Evolutionary conservation across 1,284 basidiomycete species (phyloP).

Genomic region (Cutaneotrichosporon dermatis): DNA sequence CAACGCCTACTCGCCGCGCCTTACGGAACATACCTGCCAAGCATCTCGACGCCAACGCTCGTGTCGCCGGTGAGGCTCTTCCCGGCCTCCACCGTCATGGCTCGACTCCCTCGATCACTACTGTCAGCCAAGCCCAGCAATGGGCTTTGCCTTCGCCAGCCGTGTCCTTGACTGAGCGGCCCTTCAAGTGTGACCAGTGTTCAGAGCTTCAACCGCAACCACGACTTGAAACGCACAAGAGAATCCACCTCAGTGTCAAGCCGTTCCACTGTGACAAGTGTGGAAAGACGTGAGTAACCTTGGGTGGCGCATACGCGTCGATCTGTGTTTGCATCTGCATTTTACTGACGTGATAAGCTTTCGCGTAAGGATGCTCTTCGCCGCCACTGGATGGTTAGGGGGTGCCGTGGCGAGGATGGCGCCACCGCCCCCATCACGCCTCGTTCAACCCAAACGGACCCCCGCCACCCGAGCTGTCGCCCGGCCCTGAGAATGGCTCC

Average conservation of each 20-base stretch:
- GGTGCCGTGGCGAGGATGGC: conserved; percentile 47
- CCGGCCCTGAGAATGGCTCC: conserved; percentile 9
- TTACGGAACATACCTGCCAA: conserved; percentile 24
- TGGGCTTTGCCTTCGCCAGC: conserved; percentile 35
- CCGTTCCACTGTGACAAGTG: conserved; percentile 50
- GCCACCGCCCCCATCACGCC: conserved; percentile 42
- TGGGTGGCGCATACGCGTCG: not conserved
- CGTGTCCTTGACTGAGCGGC: conserved; percentile 42
- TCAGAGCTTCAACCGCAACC: conserved; percentile 51
- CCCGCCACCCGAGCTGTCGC: conserved; percentile 35
- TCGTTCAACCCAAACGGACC: conserved; percentile 35
- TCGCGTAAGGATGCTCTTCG: conserved; percentile 51
- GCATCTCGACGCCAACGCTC: conserved; percentile 10
- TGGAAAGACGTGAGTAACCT: conserved; percentile 44
- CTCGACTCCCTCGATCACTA: conserved; percentile 26
- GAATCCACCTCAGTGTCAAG: conserved; percentile 51
- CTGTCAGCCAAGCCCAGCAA: conserved; percentile 15
- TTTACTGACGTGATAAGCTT: conserved; percentile 30
- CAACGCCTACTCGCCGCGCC: conserved; percentile 23
- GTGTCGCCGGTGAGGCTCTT: conserved; percentile 5
- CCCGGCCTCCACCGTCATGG: conserved; percentile 31
- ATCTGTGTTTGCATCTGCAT: not conserved
- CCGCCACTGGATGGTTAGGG: conserved; percentile 51
- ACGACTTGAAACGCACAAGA: conserved; percentile 51
- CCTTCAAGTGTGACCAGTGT: conserved; percentile 51